Evolutionary conservation across 2,329 filamentous ascomycete species (phyloP), one percentile per base, ranked within the genome.

Genomic region (Paraconiothyrium sp.): DNA sequence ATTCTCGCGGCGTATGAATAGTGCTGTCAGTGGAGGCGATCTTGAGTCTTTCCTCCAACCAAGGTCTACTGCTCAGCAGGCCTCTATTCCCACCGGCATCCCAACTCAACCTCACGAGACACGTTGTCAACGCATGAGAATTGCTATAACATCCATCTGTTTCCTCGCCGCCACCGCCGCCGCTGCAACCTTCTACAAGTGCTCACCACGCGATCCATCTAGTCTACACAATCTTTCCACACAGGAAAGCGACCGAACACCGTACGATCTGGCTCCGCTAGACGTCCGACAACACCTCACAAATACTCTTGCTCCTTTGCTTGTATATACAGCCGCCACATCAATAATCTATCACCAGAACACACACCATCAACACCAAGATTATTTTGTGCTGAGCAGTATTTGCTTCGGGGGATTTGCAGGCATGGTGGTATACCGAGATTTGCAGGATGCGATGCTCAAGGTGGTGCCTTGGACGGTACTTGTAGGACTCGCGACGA

Each of bases 391-490:
- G 39, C 43, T 60, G 3, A 10, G 6, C 7, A 44, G 58, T 0
- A 44, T 56, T 3, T 10, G 41, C 9, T 11, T 43, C 16, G 58
- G 58, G 7, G 22, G 22, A 3, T 2, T 50, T 22, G 24, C 13
- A 14, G 58, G 58, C 5, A 43, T 60, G 48, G 47, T 20, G 3
- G 4, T 47, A 9, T 41, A 51, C n/a, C 37, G 24, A 6, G 56
- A 58, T 22, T 44, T 58, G 37, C 37, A 44, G n/a, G 37, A 51
- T 9, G 32, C 20, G 14, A 46, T 51, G 37, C n/a, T 50, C 22
- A 50, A 43, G 24, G 47, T 34, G 9, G 32, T 58, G 24, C 56
- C 56, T 4, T 57, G 54, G 54, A 24, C 20, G 4, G 27, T 57
- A 2, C 44, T 57, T 34, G 39, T 11, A 5, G 37, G 39, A 16